Evolutionary conservation across 306 rosid genomes (phyloP), one percentile per base, ranked within the genome.

Genomic region (Sphenostylis stenocarpa): DNA sequence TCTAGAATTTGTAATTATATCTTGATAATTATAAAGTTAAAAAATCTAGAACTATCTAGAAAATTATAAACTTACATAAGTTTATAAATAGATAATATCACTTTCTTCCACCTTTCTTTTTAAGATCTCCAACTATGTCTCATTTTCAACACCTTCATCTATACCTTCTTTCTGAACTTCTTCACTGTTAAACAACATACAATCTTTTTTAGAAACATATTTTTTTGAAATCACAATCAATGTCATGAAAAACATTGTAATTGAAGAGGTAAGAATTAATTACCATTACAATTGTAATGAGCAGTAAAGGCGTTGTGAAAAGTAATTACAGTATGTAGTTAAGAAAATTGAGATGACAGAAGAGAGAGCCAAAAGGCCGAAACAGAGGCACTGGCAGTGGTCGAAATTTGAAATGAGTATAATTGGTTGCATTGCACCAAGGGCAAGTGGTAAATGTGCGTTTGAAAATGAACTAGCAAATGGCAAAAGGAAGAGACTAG

Each of bases 331-430:
- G 21, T 36, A 20, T 9, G 23, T 56, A 39, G 24, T 78, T 60
- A 49, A 24, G 36, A n/a, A 34, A 61, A 60, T 47, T 34, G 17
- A 48, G 56, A 48, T 48, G 52, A 53, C 23, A 77, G 38, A 78
- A 57, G 82, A 78, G 68, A 57, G 38, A 14, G 81, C 1, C 39
- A 64, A 76, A 49, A 15, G 0, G 11, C 16, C 19, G 20, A 70
- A 52, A 56, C 13, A 77, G 39, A 77, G 75, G 15, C 8, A 45
- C 8, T 57, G 51, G 13, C 23, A 23, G 48, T 29, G 39, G 16
- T 52, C 65, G 72, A 75, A 63, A 52, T 17, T 49, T 49, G 31
- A 41, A 66, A 53, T 5, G 26, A 36, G 3, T 16, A 33, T 21
- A 16, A 36, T 34, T 23, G 65, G 53, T 65, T 48, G 26, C 12